Evolutionary conservation across 352 stramenopile species (phyloP), one percentile per base, ranked within the genome.

Genomic region (Pythium brassicae): DNA sequence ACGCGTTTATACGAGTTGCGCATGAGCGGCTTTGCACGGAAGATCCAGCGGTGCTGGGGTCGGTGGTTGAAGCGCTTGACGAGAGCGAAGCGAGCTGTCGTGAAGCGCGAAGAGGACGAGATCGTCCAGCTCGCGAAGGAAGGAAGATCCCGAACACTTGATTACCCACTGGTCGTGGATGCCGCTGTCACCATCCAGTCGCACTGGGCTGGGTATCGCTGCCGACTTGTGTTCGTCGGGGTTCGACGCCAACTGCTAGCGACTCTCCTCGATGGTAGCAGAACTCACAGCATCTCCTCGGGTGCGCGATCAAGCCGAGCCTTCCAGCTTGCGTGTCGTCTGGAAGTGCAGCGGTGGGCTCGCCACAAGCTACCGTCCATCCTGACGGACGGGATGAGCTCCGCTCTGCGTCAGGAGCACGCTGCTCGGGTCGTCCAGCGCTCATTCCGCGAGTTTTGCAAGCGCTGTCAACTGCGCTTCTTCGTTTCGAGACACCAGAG

Each of bases 351-450:
- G 34, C 60, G 68, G 12, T 83, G 73, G 73, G 62, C 40, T n/a
- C 48, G 63, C 19, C 61, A 65, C 51, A 54, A 81, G 23, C 61
- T 83, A 3, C 71, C 69, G 10, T 59, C 67, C 17, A 78, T 83
- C 40, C 35, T 80, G 1, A 71, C 57, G 0, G 53, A 56, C 4
- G 71, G 66, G 40, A 53, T 78, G 3, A 70, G 58, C 19, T 49
- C 59, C 19, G 48, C 71, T 11, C 26, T 69, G 25, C 65, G 73
- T 23, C 65, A 47, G 4, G 47, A 71, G 26, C 50, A 69, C 14
- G 69, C 62, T 4, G 66, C 60, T 7, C 63, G 6, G 22, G 47
- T 77, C 3, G 23, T 80, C 2, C 73, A 83, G 50, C 68, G 66
- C 23, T 65, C 50, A 23, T 50, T 62, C 50, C 69, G 67, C 17